phyloP scores from a whole-genome alignment of 1,284 basidiomycete species.

The Ustanciosporium gigantosporum region DNA sequence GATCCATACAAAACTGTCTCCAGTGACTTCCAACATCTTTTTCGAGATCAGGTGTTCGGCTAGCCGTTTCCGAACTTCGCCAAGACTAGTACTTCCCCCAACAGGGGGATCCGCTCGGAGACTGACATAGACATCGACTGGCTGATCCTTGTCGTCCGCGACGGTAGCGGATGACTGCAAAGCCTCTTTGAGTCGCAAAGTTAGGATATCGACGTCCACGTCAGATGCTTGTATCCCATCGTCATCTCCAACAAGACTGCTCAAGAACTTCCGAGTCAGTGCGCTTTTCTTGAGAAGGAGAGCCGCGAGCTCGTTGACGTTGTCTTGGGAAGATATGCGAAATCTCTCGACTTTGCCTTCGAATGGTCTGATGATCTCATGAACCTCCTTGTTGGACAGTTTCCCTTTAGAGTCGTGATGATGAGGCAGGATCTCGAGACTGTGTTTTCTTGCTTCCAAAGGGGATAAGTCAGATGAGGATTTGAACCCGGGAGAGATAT shows the following conservation, averaged over 20 bases:
- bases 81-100: slow-evolving; percentile 86
- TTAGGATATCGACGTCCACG: slow-evolving; percentile 28
- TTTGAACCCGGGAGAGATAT: slow-evolving; percentile 25
- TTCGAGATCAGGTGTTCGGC: slow-evolving; percentile 71
- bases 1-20: slow-evolving; percentile 89
- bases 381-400: slow-evolving; percentile 43
- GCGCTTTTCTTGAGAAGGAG: slow-evolving; percentile 47
- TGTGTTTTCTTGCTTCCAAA: not conserved
- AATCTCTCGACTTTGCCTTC: slow-evolving; percentile 45
- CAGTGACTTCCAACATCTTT: slow-evolving; percentile 62
- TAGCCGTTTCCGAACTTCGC: slow-evolving; percentile 70
- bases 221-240: slow-evolving; percentile 20
- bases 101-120: slow-evolving; percentile 38
- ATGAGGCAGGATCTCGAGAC: slow-evolving; percentile 41
- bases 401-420: slow-evolving; percentile 9
- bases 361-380: slow-evolving; percentile 18
- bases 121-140: slow-evolving; percentile 32
- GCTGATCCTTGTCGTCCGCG: slow-evolving; percentile 63
- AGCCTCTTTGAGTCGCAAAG: slow-evolving; percentile 1
- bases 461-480: not conserved
- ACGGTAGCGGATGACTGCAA: slow-evolving; percentile 62
- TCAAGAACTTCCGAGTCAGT: slow-evolving; percentile 17
- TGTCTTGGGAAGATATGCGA: slow-evolving; percentile 21
- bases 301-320: slow-evolving; percentile 35
- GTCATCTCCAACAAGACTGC: not conserved